Percentiles rank a stretch among this genome's conserved stretches.
Evolutionary conservation across 441 rosid genomes (phyloP).

Genomic region (Adansonia gregorii): DNA sequence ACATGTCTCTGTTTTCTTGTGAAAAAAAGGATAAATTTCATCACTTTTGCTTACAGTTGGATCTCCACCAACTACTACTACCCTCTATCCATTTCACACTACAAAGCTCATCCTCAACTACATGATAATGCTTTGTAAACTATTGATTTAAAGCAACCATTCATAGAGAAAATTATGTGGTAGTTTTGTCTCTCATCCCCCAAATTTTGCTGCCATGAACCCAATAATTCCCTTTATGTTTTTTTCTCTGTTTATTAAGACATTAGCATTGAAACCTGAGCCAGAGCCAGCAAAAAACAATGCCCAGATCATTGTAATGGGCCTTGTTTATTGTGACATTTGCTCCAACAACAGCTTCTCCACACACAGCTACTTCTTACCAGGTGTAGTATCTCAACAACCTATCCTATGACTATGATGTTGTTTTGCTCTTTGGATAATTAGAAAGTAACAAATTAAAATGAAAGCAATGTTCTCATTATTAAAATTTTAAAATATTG

Average conservation of each 20-base stretch:
- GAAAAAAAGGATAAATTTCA: slow-evolving; percentile 36
- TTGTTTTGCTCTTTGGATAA: not conserved
- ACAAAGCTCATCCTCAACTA: slow-evolving; percentile 30
- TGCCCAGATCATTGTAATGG: slow-evolving; percentile 77
- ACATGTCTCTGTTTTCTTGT: slow-evolving; percentile 63
- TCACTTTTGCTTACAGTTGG: slow-evolving; percentile 43
- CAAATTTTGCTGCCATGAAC: slow-evolving; percentile 40
- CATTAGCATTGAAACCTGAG: slow-evolving; percentile 41
- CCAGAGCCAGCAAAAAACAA: slow-evolving; percentile 40
- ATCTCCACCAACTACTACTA: slow-evolving; percentile 44
- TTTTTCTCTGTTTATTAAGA: slow-evolving; percentile 35
- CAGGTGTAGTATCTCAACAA: slow-evolving; percentile 47
- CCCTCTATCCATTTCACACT: slow-evolving; percentile 34
- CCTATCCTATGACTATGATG: not conserved
- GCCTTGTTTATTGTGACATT: slow-evolving; percentile 88
- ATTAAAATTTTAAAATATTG: not conserved
- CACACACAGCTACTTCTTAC: slow-evolving; percentile 90
- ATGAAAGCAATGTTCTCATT: not conserved
- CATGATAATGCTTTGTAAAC: slow-evolving; percentile 32
- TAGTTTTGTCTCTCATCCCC: slow-evolving; percentile 27
- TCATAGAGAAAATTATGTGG: slow-evolving; percentile 19
- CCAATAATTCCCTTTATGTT: slow-evolving; percentile 41
- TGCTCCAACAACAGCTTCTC: slow-evolving; percentile 96
- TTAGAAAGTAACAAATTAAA: not conserved
- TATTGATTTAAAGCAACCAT: slow-evolving; percentile 28